Base-by-base conservation (phyloP, 2,329 filamentous ascomycete genomes). In the Fusarium pseudograminearum region DNA sequence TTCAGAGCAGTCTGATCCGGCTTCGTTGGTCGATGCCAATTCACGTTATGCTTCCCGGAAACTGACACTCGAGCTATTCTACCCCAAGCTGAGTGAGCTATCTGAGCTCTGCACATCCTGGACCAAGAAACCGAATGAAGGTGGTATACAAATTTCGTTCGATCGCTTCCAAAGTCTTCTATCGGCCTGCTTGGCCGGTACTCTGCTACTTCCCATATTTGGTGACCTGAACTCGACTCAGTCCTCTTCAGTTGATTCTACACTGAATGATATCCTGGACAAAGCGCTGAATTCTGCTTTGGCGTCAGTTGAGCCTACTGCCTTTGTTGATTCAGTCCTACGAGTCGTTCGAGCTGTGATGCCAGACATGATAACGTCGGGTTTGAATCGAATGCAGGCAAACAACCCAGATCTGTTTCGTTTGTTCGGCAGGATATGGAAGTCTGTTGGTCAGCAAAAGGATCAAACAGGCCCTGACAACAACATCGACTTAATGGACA, bases 401-500 rank as follows among this genome's bases (percentile, higher is more conserved):
- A 79, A 82, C 26, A 77, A 80, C 31, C 64, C 76, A 4, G 77
- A 81, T 24, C 76, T 89, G 7, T 76, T 87, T 28, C 77, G 73
- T 8, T 71, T 88, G 5, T 76, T 87, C 16, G 73, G 78, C 4
- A 81, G 78, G 14, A 61, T 87, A 4, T 83, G 71, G 57, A 61
- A 42, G 11, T 45, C 54, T 14, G 52, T 80, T 33, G 70, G 76
- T 22, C 57, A 68, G 14, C 70, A 64, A 42, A 61, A 67, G 6
- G 31, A 63, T 16, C 71, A 52, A 77, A 4, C 70, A 63, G 24
- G 71, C 72, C 33, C 71, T 80, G 46, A 76, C 72, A 46, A 82
- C 6, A 79, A 83, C 12, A 69, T 80, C 4, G 88, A 90, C 69
- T 75, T 83, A 8, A 91, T 92, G 89, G 90, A 93, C 57, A 74